Evolutionary conservation across 1,284 basidiomycete species (phyloP).

Genomic region (Ustilago cynodontis): DNA sequence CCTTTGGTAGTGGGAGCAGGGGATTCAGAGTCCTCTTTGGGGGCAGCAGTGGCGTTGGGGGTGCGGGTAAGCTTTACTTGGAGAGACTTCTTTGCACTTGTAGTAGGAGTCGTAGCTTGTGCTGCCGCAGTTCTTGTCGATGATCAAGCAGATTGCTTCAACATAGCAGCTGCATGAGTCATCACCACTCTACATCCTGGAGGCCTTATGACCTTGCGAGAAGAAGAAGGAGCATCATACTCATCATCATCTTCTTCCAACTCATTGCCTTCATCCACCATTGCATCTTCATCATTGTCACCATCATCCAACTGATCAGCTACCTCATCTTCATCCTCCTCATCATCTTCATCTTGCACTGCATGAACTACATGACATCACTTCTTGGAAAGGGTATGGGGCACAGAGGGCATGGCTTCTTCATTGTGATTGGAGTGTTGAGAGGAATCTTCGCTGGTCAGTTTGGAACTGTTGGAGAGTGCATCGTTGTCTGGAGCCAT

Average conservation of each 20-base stretch:
- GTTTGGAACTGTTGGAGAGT: slow-evolving; percentile 40
- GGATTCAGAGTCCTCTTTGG: slow-evolving; percentile 11
- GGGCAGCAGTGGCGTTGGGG: slow-evolving; percentile 15
- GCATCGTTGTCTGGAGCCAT: slow-evolving; percentile 38
- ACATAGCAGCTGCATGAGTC: slow-evolving; percentile 1
- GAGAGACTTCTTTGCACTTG: slow-evolving; percentile 36
- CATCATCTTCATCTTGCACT: slow-evolving; percentile 32
- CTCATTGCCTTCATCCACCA: slow-evolving; percentile 62
- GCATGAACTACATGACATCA: slow-evolving; percentile 23
- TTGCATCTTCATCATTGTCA: slow-evolving; percentile 59
- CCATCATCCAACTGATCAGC: slow-evolving; percentile 34
- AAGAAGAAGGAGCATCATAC: slow-evolving; percentile 45
- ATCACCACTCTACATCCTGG: not conserved
- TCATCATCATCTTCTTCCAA: slow-evolving; percentile 63
- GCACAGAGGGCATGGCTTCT: slow-evolving; percentile 27
- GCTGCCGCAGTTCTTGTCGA: slow-evolving; percentile 18
- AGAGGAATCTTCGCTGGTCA: slow-evolving; percentile 31
- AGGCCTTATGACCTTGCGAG: slow-evolving; percentile 5
- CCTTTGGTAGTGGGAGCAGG: slow-evolving; percentile 8
- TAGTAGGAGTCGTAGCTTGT: not conserved
- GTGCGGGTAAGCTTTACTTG: slow-evolving; percentile 48
- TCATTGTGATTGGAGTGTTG: slow-evolving; percentile 20
- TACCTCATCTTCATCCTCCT: slow-evolving; percentile 34
- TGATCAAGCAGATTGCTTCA: slow-evolving; percentile 23
- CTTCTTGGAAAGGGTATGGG: slow-evolving; percentile 39